phyloP scores from a whole-genome alignment of 306 rosid genomes.

The Rubus idaeus region DNA sequence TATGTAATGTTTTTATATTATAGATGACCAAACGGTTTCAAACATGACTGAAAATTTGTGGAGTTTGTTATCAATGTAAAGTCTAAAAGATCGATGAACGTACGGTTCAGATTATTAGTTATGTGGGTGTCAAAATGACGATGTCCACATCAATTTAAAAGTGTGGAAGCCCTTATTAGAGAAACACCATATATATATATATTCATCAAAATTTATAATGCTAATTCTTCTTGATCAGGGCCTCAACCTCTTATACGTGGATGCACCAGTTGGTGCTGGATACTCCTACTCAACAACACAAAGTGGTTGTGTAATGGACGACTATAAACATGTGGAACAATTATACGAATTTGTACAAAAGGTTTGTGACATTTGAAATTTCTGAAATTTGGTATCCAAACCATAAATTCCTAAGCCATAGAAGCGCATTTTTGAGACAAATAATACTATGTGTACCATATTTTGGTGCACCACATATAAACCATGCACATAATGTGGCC shows the following conservation, averaged over 20 bases:
- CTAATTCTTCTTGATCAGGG: not conserved
- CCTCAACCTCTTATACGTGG: slow-evolving; percentile 18
- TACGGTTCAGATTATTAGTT: no score
- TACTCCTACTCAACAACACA: slow-evolving; percentile 21
- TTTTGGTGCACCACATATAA: no score
- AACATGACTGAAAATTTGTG: no score
- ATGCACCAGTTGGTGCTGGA: slow-evolving; percentile 28
- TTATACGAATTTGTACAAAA: slow-evolving; percentile 18
- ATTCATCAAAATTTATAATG: not conserved
- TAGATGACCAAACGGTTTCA: no score
- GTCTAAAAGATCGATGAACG: no score
- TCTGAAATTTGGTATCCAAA: not conserved
- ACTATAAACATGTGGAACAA: slow-evolving; percentile 8
- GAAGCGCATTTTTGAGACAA: not conserved
- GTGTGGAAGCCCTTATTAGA: no score
- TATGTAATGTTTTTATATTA: no score
- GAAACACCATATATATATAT: not conserved
- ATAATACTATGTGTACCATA: not conserved
- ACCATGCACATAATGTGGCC: no score
- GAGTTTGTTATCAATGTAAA: no score
- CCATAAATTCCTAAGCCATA: not conserved
- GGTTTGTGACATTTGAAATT: not conserved
- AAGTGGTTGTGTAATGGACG: slow-evolving; percentile 3
- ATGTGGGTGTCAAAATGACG: no score
- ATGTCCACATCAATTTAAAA: no score